Evolutionary conservation across 371 early-diverging fungal species (phyloP).

Genomic region (Mucor sp.): DNA sequence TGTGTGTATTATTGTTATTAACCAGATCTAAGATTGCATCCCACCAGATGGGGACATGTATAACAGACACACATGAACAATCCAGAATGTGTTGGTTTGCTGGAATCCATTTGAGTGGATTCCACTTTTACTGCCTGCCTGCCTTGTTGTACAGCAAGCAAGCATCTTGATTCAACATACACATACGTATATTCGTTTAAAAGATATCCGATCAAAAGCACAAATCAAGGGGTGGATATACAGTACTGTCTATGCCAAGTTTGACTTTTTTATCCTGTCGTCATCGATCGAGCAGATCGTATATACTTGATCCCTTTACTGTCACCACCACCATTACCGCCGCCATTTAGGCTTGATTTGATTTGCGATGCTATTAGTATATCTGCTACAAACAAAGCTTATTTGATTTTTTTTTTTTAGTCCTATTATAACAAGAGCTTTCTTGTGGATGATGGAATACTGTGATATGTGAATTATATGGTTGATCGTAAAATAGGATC

Average conservation of each 20-base stretch:
- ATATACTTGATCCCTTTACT: not conserved
- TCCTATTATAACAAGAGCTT: too few relatives aligned
- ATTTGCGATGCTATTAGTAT: not conserved
- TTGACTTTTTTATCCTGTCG: not conserved
- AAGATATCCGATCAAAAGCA: constrained; percentile 10
- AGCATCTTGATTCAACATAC: not conserved
- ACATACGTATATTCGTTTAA: not conserved
- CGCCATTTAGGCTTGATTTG: not conserved
- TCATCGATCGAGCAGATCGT: constrained; percentile 3
- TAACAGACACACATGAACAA: too few relatives aligned
- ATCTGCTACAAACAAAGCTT: not conserved
- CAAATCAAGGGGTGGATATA: constrained; percentile 2
- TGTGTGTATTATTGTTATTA: too few relatives aligned
- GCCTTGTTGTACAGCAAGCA: not conserved
- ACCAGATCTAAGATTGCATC: too few relatives aligned
- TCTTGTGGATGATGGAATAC: too few relatives aligned
- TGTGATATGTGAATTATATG: too few relatives aligned
- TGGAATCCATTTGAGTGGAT: too few relatives aligned
- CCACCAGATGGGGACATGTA: too few relatives aligned
- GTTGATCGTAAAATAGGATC: too few relatives aligned
- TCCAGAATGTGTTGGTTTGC: too few relatives aligned
- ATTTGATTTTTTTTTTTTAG: too few relatives aligned
- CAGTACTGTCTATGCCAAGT: not conserved
- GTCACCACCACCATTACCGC: not conserved
- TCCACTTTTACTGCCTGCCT: not conserved